Base-by-base conservation (phyloP, 2,329 filamentous ascomycete species). In the Lecanoromycetidae sp. region DNA sequence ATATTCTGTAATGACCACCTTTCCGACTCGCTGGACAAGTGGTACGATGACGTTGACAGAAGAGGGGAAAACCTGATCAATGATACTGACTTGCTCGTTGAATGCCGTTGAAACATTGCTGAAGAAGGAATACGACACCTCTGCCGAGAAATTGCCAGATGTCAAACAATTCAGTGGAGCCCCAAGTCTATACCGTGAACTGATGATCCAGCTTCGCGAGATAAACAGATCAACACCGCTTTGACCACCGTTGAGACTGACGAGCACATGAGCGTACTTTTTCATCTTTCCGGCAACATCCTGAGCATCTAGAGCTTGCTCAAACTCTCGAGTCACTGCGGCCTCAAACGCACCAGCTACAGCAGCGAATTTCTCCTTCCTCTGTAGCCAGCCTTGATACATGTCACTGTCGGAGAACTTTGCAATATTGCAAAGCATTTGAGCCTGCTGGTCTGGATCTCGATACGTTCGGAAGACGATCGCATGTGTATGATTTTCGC, bases 221-320 rank as follows among this genome's bases (percentile, higher is more conserved):
- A 94, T 79, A 61, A 94, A 96, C 1, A 87, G 71, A 44, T 96
- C 87, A 39, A 93, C 72, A 8, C 79, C 86, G 12, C 82, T 80
- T 33, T 74, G 72, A 13, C 87, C 87, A 22, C 85, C 87, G 61
- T 94, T 93, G 36, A 98, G 71, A 2, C 76, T 75, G 49, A 84
- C 79, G 48, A 98, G 68, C 13, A 98, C 87, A 56, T 87, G 79
- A 2, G 88, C 88, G 63, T 94, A 96, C 58, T 84, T 78, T 56
- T 76, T 79, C 90, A 96, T 95, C 45, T 80, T 75, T 2, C 86
- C 87, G 54, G 94, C 84, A 45, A 93, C 79, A 61, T 98, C 90
- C 67, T 83, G 84, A 35, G 79, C 80, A 61, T 91, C 86, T 55
- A 93, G 94, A 3, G 87, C 91, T 59, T 91, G 84, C 63, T 93